Percentiles rank a stretch among this genome's conserved stretches.
Evolutionary conservation across 2,329 filamentous ascomycete genomes (phyloP).

Genomic region (Epichloe sp.): DNA sequence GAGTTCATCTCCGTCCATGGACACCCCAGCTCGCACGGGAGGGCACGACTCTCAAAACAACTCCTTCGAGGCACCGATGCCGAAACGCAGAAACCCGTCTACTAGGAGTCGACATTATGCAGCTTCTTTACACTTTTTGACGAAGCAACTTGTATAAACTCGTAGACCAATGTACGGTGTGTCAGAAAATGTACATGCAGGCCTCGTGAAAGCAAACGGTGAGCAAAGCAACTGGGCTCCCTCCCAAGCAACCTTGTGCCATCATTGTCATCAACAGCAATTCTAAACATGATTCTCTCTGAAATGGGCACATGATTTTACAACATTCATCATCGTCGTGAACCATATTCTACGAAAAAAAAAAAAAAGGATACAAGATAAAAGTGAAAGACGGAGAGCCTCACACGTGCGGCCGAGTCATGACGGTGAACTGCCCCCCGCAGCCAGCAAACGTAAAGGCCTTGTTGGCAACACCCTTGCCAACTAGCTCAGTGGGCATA

Average conservation of each 20-base stretch:
- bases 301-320: neutral
- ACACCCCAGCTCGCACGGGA: no score
- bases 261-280: neutral
- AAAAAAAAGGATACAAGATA: neutral
- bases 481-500: slow-evolving; percentile 2
- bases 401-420: neutral
- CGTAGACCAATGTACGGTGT: no score
- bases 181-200: no score
- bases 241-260: neutral
- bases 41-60: no score
- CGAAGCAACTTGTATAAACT: no score
- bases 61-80: no score
- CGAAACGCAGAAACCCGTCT: no score
- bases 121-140: no score
- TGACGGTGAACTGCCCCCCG: slow-evolving; percentile 5
- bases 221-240: no score
- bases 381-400: neutral
- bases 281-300: neutral
- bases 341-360: neutral
- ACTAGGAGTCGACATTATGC: no score
- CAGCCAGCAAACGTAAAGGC: slow-evolving; percentile 5
- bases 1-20: no score
- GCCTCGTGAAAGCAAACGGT: no score
- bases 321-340: neutral
- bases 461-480: slow-evolving; percentile 1